phyloP scores from a whole-genome alignment of 169 alveolate species.

The Cyclospora cayetanensis region DNA sequence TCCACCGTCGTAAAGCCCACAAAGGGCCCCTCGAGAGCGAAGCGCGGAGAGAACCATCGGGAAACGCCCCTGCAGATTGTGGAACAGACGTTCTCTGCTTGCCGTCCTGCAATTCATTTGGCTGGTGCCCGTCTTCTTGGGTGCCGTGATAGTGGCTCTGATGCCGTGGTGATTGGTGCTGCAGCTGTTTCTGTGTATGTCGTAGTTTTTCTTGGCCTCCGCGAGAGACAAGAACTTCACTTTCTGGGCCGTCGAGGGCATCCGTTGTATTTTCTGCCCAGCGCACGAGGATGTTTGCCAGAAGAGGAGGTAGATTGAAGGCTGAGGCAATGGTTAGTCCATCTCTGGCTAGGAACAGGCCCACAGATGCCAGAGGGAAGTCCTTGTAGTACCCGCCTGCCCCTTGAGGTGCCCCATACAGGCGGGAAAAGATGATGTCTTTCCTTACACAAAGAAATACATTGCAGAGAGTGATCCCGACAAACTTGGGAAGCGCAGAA shows the following conservation, averaged over 20 bases:
- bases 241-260: no score
- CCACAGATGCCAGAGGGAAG: constrained; percentile 39
- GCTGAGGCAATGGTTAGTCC: constrained; percentile 67
- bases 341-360: constrained; percentile 44
- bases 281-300: background rate
- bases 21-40: background rate
- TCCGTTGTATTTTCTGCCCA: background rate
- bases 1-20: background rate
- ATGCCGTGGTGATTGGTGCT: background rate
- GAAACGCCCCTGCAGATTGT: background rate
- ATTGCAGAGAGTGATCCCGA: constrained; percentile 28
- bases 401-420: constrained; percentile 22
- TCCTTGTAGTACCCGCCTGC: background rate
- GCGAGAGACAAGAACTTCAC: no score
- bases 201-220: background rate
- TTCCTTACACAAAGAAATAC: constrained; percentile 57
- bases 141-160: background rate
- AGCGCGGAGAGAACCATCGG: no score
- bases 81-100: background rate
- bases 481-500: background rate
- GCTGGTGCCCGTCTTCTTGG: background rate
- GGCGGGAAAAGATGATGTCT: constrained; percentile 57
- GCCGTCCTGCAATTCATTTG: background rate
- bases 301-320: constrained; percentile 55
- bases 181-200: background rate